Evolutionary conservation across 176 grass and related monocot genomes (phyloP).

Genomic region (Oryza punctata): DNA sequence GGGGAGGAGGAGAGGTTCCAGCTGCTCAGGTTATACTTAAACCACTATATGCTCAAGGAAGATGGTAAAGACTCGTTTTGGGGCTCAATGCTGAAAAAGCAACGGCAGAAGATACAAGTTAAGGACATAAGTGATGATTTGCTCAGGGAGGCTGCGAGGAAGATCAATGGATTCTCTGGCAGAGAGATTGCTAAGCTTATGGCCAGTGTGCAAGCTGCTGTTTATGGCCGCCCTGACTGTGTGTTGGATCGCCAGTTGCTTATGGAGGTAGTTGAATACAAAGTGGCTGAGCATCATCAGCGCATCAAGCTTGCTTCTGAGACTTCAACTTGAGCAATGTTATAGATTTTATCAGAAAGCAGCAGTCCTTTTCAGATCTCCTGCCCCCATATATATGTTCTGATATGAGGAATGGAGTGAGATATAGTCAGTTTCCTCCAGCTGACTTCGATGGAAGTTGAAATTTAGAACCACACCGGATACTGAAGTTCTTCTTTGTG

Average conservation of each 20-base stretch:
- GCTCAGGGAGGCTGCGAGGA: constrained; percentile 57
- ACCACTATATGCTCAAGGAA: constrained; percentile 68
- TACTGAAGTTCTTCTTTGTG: neutral
- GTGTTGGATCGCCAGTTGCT: constrained; percentile 69
- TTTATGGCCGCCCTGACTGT: constrained; percentile 77
- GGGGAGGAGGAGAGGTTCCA: constrained; percentile 78
- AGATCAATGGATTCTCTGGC: constrained; percentile 86
- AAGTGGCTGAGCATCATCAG: constrained; percentile 79
- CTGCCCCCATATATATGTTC: neutral
- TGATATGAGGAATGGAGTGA: constrained; percentile 14
- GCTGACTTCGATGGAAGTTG: neutral
- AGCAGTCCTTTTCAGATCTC: neutral
- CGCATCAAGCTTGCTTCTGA: constrained; percentile 78
- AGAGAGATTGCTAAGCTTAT: constrained; percentile 91
- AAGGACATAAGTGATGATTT: constrained; percentile 65
- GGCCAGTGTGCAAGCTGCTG: constrained; percentile 84
- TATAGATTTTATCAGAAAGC: constrained; percentile 5
- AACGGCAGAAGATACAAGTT: constrained; percentile 70
- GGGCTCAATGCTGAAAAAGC: constrained; percentile 61
- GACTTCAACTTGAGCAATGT: constrained; percentile 32
- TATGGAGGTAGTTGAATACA: constrained; percentile 78
- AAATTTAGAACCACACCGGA: neutral
- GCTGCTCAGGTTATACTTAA: constrained; percentile 85
- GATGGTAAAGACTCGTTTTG: constrained; percentile 40
- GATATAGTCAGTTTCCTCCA: neutral